phyloP scores from a whole-genome alignment of 305 asterid species.

The Solanum hybrid region DNA sequence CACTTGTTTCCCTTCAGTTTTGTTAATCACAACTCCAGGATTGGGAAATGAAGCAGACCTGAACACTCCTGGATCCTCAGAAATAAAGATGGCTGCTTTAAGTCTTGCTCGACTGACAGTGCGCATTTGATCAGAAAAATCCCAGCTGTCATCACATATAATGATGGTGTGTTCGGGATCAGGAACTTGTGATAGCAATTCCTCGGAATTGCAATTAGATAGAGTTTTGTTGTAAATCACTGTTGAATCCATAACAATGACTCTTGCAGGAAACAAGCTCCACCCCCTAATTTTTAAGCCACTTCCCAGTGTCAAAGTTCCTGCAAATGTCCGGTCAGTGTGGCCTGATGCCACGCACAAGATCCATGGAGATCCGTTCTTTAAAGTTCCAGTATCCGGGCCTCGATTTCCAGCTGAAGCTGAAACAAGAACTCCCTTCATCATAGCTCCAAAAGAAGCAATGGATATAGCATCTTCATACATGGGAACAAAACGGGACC shows the following conservation, averaged over 20 bases:
- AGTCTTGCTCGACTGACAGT: background rate
- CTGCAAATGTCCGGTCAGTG: slow-evolving; percentile 1
- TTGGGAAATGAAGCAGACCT: background rate
- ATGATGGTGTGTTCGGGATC: background rate
- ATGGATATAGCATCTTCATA: slow-evolving; percentile 8
- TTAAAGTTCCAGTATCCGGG: background rate
- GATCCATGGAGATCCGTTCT: slow-evolving; percentile 13
- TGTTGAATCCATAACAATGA: background rate
- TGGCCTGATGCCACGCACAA: slow-evolving; percentile 5
- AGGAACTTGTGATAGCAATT: background rate
- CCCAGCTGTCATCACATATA: background rate
- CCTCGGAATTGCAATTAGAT: background rate
- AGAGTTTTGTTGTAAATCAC: slow-evolving; percentile 1
- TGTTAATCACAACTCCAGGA: slow-evolving; percentile 5
- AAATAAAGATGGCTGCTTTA: slow-evolving; percentile 1
- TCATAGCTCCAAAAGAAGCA: slow-evolving; percentile 18
- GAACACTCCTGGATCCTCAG: slow-evolving; percentile 8
- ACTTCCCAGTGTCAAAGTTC: background rate
- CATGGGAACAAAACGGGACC: background rate
- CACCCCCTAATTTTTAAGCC: slow-evolving; percentile 2
- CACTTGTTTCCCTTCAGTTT: slow-evolving; percentile 5
- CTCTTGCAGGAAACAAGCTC: slow-evolving; percentile 8
- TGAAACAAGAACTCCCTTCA: slow-evolving; percentile 9
- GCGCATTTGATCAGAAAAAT: background rate
- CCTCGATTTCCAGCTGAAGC: slow-evolving; percentile 12